Conservation (phyloP, 805 yeast species). For the Metschnikowia proteae region DNA sequence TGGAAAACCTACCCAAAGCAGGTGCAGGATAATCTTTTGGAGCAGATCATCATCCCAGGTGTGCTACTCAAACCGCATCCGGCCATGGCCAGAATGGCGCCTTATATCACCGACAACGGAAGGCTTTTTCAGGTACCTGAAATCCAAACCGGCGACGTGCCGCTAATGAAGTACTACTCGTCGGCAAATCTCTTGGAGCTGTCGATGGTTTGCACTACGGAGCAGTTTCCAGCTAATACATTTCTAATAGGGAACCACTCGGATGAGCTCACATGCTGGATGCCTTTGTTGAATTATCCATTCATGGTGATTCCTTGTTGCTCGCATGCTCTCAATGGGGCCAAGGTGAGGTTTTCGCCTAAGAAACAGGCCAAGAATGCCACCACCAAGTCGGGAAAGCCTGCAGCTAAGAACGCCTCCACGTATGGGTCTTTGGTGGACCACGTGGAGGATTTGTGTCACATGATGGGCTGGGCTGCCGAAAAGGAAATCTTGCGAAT, state of each 20-base stretch:
- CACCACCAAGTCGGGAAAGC: not conserved
- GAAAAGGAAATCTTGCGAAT: conserved; percentile 85
- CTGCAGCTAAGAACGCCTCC: conserved; percentile 36
- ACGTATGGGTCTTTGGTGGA: conserved; percentile 84
- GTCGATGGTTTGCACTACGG: conserved; percentile 49
- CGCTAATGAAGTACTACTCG: conserved; percentile 52
- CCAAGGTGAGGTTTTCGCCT: conserved; percentile 60
- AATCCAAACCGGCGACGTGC: conserved; percentile 24
- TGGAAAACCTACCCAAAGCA: conserved; percentile 75
- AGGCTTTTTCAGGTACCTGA: conserved; percentile 54
- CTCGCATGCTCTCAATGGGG: conserved; percentile 82
- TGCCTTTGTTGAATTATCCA: conserved; percentile 82
- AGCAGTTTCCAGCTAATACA: conserved; percentile 65
- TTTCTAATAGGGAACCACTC: conserved; percentile 93
- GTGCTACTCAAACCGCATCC: conserved; percentile 69
- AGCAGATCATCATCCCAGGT: conserved; percentile 81
- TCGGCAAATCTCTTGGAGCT: conserved; percentile 51
- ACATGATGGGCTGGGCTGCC: conserved; percentile 74
- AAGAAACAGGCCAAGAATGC: conserved; percentile 10
- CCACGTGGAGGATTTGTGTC: conserved; percentile 70
- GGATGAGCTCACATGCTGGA: conserved; percentile 94
- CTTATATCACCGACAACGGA: conserved; percentile 58
- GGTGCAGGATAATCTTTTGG: conserved; percentile 55
- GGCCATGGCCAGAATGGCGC: conserved; percentile 48
- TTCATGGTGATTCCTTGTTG: conserved; percentile 94